Evolutionary conservation across 2,329 filamentous ascomycete species (phyloP).

Genomic region (Colletotrichum godetiae): DNA sequence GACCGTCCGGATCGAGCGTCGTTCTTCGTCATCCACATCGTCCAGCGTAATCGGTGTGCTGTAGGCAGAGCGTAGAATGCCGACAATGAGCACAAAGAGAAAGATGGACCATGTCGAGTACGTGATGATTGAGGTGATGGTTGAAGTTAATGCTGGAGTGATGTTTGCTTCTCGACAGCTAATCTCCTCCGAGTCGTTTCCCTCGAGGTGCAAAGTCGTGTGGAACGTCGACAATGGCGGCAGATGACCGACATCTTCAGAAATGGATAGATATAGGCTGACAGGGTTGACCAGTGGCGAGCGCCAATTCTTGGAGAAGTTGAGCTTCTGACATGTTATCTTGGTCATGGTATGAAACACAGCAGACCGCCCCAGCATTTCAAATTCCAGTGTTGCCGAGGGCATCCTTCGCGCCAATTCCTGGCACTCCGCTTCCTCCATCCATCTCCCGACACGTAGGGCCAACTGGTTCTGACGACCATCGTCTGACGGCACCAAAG

Average conservation of each 20-base stretch:
- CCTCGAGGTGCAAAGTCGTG: constrained; percentile 23
- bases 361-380: constrained; percentile 25
- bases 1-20: constrained; percentile 19
- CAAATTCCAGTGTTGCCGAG: constrained; percentile 11
- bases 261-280: constrained; percentile 8
- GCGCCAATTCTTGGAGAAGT: neutral
- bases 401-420: constrained; percentile 3
- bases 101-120: constrained; percentile 36
- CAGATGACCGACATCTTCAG: constrained; percentile 25
- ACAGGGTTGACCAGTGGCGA: neutral
- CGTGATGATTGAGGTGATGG: constrained; percentile 20
- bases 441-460: neutral
- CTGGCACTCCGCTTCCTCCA: constrained; percentile 26
- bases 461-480: constrained; percentile 7
- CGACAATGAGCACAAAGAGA: constrained; percentile 36
- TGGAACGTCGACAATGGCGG: constrained; percentile 35
- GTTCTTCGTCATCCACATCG: constrained; percentile 7
- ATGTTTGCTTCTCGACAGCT: constrained; percentile 36
- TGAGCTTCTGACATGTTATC: constrained; percentile 8
- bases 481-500: neutral
- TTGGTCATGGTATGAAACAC: constrained; percentile 2
- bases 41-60: constrained; percentile 19
- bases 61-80: constrained; percentile 16
- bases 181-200: constrained; percentile 3
- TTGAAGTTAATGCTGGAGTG: constrained; percentile 30